These are phyloP conservation scores for Chrysoporthe cubensis DNA, from an alignment of 2,329 filamentous ascomycete genomes.

Conservation along the genomic window DNA sequence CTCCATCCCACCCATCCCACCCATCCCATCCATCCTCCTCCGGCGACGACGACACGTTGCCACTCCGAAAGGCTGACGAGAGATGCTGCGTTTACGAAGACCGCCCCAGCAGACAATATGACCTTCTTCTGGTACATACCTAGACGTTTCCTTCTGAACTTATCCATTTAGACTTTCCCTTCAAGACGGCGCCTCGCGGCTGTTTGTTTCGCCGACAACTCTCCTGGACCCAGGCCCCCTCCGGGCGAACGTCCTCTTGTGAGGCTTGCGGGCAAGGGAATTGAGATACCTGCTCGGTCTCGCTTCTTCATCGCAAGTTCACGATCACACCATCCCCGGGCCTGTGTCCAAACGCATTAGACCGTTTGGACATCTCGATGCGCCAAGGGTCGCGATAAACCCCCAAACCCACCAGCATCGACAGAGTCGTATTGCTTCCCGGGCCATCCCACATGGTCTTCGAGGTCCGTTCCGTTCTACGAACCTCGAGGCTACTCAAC, in stretches of 20 bases:
- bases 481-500: conserved; percentile 1
- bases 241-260: background rate
- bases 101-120: background rate
- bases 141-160: background rate
- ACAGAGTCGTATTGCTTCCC: conserved; percentile 9
- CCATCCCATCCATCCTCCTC: background rate
- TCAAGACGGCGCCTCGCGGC: background rate
- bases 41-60: conserved; percentile 1
- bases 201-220: background rate
- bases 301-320: background rate
- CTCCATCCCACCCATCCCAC: background rate
- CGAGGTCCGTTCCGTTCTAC: conserved; percentile 3
- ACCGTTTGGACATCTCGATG: background rate
- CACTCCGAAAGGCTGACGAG: background rate
- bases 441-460: background rate
- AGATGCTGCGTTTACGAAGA: background rate
- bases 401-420: background rate
- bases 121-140: background rate
- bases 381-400: background rate
- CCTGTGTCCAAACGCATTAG: background rate
- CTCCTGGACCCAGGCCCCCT: background rate
- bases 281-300: background rate
- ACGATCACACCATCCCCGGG: background rate
- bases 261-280: background rate
- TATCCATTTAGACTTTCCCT: background rate